Percentiles rank a stretch among this genome's conserved stretches.
Evolutionary conservation across 495 filamentous ascomycete species (phyloP).

Genomic region (Penicillium dipodomyicola): DNA sequence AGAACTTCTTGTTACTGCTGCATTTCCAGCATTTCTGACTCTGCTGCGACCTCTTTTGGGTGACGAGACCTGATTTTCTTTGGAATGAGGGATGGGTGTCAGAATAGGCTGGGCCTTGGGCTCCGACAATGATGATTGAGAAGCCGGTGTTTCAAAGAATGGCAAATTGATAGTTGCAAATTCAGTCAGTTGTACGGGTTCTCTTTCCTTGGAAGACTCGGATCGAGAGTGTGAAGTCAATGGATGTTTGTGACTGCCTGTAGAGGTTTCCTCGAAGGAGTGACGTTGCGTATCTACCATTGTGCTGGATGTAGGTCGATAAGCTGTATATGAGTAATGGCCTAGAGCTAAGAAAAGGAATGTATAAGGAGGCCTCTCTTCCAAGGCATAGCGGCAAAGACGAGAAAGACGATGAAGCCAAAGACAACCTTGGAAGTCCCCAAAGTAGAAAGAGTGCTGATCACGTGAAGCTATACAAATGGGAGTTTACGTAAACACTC

Average conservation of each 20-base stretch:
- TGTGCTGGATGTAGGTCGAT: slow-evolving; percentile 10
- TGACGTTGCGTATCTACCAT: slow-evolving; percentile 29
- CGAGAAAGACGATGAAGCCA: background rate
- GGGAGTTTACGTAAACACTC: background rate
- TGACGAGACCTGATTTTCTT: slow-evolving; percentile 16
- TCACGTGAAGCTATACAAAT: slow-evolving; percentile 8
- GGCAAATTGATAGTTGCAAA: slow-evolving; percentile 23
- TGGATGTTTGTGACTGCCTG: slow-evolving; percentile 11
- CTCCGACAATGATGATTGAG: slow-evolving; percentile 16
- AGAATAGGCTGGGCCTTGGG: background rate
- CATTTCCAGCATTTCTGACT: slow-evolving; percentile 10
- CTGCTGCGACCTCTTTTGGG: slow-evolving; percentile 21
- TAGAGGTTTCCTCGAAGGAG: slow-evolving; percentile 26
- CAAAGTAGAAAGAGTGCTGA: slow-evolving; percentile 9
- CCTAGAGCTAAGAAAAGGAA: slow-evolving; percentile 22
- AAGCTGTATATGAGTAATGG: slow-evolving; percentile 2
- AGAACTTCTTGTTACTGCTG: slow-evolving; percentile 3
- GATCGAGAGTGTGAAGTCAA: slow-evolving; percentile 16
- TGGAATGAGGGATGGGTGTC: slow-evolving; percentile 2
- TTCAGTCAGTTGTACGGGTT: slow-evolving; percentile 17
- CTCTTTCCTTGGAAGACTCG: slow-evolving; percentile 12
- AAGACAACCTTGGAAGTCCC: background rate
- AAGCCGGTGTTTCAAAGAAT: slow-evolving; percentile 19
- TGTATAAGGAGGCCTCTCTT: slow-evolving; percentile 9
- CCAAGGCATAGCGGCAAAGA: background rate